Percentiles rank a stretch among this genome's conserved stretches.
phyloP scores from a whole-genome alignment of 352 stramenopile species.

The Pythium insidiosum region DNA sequence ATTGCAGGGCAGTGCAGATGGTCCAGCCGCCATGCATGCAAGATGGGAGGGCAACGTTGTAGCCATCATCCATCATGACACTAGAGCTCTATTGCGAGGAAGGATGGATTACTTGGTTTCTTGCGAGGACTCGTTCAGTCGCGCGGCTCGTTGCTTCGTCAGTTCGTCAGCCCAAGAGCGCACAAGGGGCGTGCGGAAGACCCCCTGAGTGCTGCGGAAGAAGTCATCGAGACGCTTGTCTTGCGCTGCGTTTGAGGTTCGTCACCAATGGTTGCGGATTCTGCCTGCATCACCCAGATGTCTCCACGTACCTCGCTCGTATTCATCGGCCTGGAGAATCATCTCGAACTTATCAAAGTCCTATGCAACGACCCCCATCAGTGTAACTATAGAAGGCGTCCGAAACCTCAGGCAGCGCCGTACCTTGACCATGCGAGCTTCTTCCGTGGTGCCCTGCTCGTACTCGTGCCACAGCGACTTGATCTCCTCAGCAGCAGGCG shows the following conservation, averaged over 20 bases:
- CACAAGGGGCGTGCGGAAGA: conserved; percentile 74
- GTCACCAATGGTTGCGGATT: too few species aligned
- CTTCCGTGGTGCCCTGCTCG: conserved; percentile 67
- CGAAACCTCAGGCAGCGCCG: too few species aligned
- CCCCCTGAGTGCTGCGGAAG: conserved; percentile 75
- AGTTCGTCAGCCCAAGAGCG: conserved; percentile 72
- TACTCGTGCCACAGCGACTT: conserved; percentile 83
- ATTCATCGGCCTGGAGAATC: conserved; percentile 92
- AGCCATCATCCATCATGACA: too few species aligned
- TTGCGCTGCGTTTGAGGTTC: conserved; percentile 26
- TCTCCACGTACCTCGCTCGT: conserved; percentile 70
- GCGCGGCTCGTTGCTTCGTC: conserved; percentile 35
- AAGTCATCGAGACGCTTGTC: conserved; percentile 60
- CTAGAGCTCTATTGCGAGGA: too few species aligned
- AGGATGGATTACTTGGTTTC: too few species aligned
- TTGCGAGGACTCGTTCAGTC: conserved; percentile 7
- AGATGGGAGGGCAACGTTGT: too few species aligned
- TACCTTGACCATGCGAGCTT: conserved; percentile 87
- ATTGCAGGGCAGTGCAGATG: too few species aligned
- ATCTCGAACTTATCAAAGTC: conserved; percentile 96
- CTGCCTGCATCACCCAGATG: too few species aligned
- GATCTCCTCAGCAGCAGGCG: conserved; percentile 49
- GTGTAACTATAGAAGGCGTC: too few species aligned
- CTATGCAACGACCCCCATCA: conserved; percentile 7
- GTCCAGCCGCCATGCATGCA: too few species aligned